phyloP scores from a whole-genome alignment of 2,329 filamentous ascomycete genomes.

The Aspergillus sp. region DNA sequence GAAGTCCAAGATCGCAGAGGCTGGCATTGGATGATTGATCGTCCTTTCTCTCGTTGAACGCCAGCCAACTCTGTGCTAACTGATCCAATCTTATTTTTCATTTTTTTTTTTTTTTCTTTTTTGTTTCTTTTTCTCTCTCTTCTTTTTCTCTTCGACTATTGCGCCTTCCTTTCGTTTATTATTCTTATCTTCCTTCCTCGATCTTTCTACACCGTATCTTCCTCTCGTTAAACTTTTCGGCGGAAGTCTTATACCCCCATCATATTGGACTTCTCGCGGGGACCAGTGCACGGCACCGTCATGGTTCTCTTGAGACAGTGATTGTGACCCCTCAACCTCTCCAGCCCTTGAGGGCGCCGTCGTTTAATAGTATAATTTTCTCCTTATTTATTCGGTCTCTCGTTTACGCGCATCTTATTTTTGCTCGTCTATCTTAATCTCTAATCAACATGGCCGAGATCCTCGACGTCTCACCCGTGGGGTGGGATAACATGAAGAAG shows the following conservation, averaged over 20 bases:
- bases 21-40: not conserved
- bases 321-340: not conserved
- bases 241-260: not conserved
- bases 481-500: slow-evolving; percentile 36
- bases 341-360: slow-evolving; percentile 3
- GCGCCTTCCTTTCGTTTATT: slow-evolving; percentile 1
- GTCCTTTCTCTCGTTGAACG: not conserved
- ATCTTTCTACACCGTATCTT: not conserved
- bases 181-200: not conserved
- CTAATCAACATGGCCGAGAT: slow-evolving; percentile 30
- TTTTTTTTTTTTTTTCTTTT: not conserved
- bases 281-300: not conserved
- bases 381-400: slow-evolving; percentile 9
- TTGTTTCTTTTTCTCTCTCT: not conserved
- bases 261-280: not conserved
- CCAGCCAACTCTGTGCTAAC: not conserved
- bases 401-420: slow-evolving; percentile 6
- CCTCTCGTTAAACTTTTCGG: not conserved
- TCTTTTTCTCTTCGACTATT: not conserved
- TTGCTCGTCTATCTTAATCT: slow-evolving; percentile 11
- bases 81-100: not conserved
- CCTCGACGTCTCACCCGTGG: slow-evolving; percentile 29
- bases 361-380: slow-evolving; percentile 2
- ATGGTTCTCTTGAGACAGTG: slow-evolving; percentile 4
- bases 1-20: not conserved